Evolutionary conservation across 2,329 filamentous ascomycete species (phyloP), one percentile per base, ranked within the genome.

Genomic region (Colletotrichum scovillei): DNA sequence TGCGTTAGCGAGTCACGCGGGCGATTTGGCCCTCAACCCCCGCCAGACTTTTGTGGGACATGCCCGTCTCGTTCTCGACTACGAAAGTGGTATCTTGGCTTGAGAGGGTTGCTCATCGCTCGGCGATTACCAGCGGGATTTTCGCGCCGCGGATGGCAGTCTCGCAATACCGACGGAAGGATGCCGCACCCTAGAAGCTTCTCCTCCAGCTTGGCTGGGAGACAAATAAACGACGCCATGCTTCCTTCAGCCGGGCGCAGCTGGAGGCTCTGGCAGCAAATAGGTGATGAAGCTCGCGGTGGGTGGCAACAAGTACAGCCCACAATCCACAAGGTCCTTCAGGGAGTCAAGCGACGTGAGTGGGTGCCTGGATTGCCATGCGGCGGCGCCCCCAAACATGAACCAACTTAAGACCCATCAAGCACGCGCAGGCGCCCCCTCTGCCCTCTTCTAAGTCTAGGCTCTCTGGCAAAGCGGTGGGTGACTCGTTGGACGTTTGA

Each of bases 401-500:
- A 16, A n/a, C 35, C 22, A 55, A 46, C 38, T 12, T 19, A 42
- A 63, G 38, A 14, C 19, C 59, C 42, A 49, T 19, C 24, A 7
- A 42, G 16, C 22, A 52, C 26, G 35, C 14, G 38, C 16, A 22
- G 30, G 19, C 14, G 16, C 19, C 53, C n/a, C n/a, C 38, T 42
- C 38, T 19, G 32, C 16, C 16, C 38, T 42, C 38, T 14, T 42
- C 38, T 42, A 35, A 12, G 32, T 35, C 16, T 19, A 42, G 38
- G 6, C 32, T 19, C 26, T n/a, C 52, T 30, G 19, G 28, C 16
- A 35, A 42, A 49, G n/a, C 28, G 58, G 24, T 28, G 30, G 24
- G 42, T 55, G 62, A 67, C 64, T 62, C 62, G 55, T 62, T 7
- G 46, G 35, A 58, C 63, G 49, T 72, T 63, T 52, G 57, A 28